Base-by-base conservation (phyloP, 1,284 basidiomycete genomes). In the Trichosporon faecale region DNA sequence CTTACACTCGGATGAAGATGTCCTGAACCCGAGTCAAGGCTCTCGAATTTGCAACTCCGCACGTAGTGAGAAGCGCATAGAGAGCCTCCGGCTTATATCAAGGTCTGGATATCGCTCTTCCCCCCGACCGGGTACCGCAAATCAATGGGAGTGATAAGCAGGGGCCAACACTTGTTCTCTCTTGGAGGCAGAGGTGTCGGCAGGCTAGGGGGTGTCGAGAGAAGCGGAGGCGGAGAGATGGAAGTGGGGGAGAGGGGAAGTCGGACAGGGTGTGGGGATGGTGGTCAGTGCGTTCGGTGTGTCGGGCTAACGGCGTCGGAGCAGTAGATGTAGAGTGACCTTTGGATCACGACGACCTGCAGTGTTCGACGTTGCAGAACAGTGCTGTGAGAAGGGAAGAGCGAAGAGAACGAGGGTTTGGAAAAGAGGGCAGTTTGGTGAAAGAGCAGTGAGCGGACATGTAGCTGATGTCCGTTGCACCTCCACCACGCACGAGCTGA, bases 21-120 rank as follows among this genome's bases (percentile, higher is more conserved):
- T 78, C 66, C 76, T 73, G 73, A 70, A 75, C 77, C 77, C 77
- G 77, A 78, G 77, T 78, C 77, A 78, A 78, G 75, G 72, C 72
- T 67, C 63, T 65, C 74, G 70, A 74, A 78, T 70, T 40, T 71
- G 64, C 64, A 69, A 57, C 46, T 44, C 68, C 69, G 72, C 73
- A 75, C 75, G 71, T 71, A 74, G 61, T 67, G 61, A 49, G 66
- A 65, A 67, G 60, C 65, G 61, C 67, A 57, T 61, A 68, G 67
- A 64, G 69, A 68, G 67, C 66, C 76, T 79, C 77, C 77, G 77
- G 77, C 77, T 79, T 79, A 79, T 79, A 40, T 37, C 21, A 23
- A 46, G 33, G 46, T n/a, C 44, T 46, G 60, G 40, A 71, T 55
- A 57, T 72, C 65, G 33, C 35, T 74, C 49, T 76, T 23, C 71